Evolutionary conservation across 352 stramenopile genomes (phyloP), one percentile per base, ranked within the genome.

Genomic region (Hyaloperonospora arabidopsidis): DNA sequence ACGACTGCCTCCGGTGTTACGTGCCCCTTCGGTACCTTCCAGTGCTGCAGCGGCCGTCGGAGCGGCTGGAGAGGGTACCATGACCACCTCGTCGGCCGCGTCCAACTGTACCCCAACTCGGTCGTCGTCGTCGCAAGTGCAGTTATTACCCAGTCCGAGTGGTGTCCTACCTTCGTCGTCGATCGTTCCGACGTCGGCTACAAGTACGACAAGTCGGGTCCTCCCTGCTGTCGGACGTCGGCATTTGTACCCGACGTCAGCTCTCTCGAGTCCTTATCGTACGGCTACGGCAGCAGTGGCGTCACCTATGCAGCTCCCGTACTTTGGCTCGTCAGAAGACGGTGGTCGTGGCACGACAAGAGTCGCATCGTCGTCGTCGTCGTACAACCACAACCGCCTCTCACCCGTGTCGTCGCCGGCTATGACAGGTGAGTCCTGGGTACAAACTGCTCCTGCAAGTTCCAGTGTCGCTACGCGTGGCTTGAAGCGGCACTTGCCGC

Each of bases 401-500:
- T 66, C 59, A 13, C 58, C 62, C 1, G 51, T 66, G 35, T 76
- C 61, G 3, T 74, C 65, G 14, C 57, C 65, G 6, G 49, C 55
- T 5, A 71, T 78, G 69, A 47, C 45, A 11, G 54, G 54, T 11
- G 57, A 64, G 14, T 55, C 52, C 11, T 69, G 63, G 48, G 38
- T 46, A 10, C 48, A 58, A 25, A 65, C 52, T 13, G 48, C 23
- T 12, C 23, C 58, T 25, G 39, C 45, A 15, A 29, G 39, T 12
- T 39, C 40, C 18, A 35, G 8, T 5, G 36, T 43, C 1, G 40
- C 56, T 3, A 45, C 57, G 2, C 70, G 70, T 3, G 61, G 69
- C 4, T 46, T 76, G 8, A 81, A 81, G 47, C 69, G 72, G 8
- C 72, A 74, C 7, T 43, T 79, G 22, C 62, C 51, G 17, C 62